Conservation (phyloP, 2,329 filamentous ascomycete species). For the Kalaharituber pfeilii region DNA sequence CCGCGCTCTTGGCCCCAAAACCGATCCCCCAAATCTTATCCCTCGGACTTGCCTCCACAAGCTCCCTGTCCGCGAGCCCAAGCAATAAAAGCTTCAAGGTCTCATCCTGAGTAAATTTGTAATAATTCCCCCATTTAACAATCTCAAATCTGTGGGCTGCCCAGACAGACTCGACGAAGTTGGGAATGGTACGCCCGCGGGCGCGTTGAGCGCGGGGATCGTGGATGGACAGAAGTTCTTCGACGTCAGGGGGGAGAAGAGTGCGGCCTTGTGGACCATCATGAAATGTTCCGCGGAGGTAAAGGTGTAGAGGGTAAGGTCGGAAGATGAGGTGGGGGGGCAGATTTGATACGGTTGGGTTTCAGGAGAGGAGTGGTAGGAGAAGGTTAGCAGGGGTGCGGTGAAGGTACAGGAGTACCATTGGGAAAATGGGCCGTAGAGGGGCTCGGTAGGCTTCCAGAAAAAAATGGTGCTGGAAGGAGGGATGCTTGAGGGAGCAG, state of each 20-base stretch:
- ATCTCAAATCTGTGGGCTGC: conserved; percentile 34
- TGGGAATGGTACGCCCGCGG: conserved; percentile 38
- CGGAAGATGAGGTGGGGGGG: background rate
- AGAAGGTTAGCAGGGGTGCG: conserved; percentile 23
- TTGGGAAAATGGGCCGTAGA: conserved; percentile 43
- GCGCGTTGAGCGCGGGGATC: conserved; percentile 31
- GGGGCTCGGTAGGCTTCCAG: conserved; percentile 33
- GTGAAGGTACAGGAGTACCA: conserved; percentile 40
- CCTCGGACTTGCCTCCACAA: conserved; percentile 44
- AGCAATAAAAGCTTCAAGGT: conserved; percentile 36
- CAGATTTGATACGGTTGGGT: conserved; percentile 34
- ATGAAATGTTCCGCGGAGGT: conserved; percentile 32
- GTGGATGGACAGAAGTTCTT: conserved; percentile 18
- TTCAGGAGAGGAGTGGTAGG: conserved; percentile 24
- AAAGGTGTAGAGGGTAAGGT: conserved; percentile 12
- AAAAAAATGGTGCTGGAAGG: conserved; percentile 28
- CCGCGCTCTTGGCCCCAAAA: conserved; percentile 36
- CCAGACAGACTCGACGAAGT: conserved; percentile 39
- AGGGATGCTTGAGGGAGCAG: conserved; percentile 5
- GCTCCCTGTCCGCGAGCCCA: conserved; percentile 40
- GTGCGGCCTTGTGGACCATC: conserved; percentile 38
- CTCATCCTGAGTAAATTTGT: conserved; percentile 26
- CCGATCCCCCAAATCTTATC: conserved; percentile 53
- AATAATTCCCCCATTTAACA: conserved; percentile 30
- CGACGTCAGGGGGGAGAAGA: conserved; percentile 28